phyloP scores from a whole-genome alignment of 192 early-diverging fungal species.

The Coemansia furcata region DNA sequence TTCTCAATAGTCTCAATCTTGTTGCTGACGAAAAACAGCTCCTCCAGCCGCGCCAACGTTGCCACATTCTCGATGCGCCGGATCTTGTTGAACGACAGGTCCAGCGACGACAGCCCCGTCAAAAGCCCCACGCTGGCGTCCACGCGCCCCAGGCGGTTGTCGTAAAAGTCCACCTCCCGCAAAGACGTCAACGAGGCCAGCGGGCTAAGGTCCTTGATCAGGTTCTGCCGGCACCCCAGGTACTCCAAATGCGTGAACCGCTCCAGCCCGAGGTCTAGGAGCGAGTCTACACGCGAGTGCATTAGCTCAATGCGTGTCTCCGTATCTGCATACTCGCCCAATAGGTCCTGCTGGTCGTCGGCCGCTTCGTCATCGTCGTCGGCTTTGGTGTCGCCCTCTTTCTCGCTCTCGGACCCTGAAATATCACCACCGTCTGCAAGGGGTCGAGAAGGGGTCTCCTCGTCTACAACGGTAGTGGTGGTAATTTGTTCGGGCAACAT shows the following conservation, averaged over 20 bases:
- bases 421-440: background rate
- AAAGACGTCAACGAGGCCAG: constrained; percentile 58
- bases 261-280: constrained; percentile 17
- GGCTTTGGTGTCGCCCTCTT: no score
- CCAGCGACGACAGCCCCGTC: constrained; percentile 65
- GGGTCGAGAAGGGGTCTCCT: background rate
- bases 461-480: background rate
- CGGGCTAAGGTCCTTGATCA: constrained; percentile 66
- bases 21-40: constrained; percentile 93
- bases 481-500: background rate
- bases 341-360: constrained; percentile 4
- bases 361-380: background rate
- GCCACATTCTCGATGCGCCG: constrained; percentile 70
- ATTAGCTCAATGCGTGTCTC: constrained; percentile 45
- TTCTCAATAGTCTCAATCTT: constrained; percentile 83
- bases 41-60: constrained; percentile 58
- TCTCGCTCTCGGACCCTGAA: constrained; percentile 1
- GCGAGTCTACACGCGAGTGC: constrained; percentile 31
- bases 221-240: constrained; percentile 82
- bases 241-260: constrained; percentile 54
- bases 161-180: constrained; percentile 90
- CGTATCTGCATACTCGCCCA: constrained; percentile 3
- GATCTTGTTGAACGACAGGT: constrained; percentile 97
- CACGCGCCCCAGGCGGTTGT: constrained; percentile 84
- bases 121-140: constrained; percentile 59